phyloP scores from a whole-genome alignment of 1,284 basidiomycete species.

The Apiotrichum montevideense region DNA sequence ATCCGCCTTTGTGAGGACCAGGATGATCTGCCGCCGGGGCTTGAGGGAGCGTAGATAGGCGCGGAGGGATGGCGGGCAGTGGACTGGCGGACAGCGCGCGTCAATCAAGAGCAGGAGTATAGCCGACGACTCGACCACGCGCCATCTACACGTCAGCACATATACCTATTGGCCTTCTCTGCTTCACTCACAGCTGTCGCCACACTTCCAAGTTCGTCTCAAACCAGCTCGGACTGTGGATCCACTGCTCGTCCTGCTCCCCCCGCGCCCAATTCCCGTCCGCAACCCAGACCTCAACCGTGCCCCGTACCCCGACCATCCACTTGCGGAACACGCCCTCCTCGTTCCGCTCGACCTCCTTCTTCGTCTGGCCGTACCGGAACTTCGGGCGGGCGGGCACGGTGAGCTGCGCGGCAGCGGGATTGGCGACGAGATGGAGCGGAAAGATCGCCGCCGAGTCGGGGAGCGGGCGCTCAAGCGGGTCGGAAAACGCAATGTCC shows the following conservation, averaged over 20 bases:
- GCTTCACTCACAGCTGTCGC: conserved; percentile 61
- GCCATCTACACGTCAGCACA: conserved; percentile 57
- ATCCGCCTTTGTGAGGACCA: conserved; percentile 80
- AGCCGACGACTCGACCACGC: conserved; percentile 76
- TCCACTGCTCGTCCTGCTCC: conserved; percentile 49
- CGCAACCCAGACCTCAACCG: conserved; percentile 55
- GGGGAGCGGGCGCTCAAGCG: conserved; percentile 59
- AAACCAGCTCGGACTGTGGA: conserved; percentile 57
- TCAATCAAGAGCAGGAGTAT: conserved; percentile 80
- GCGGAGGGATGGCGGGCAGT: conserved; percentile 53
- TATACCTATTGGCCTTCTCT: not conserved
- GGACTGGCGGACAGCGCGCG: conserved; percentile 68
- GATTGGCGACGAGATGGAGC: conserved; percentile 24
- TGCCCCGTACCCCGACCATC: conserved; percentile 58
- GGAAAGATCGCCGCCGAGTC: conserved; percentile 50
- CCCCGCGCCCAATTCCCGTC: conserved; percentile 10
- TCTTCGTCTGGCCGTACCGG: conserved; percentile 72
- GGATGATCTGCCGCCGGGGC: conserved; percentile 57
- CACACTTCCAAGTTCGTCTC: conserved; percentile 88
- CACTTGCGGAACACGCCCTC: conserved; percentile 70
- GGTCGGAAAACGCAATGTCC: conserved; percentile 52
- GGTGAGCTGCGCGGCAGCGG: conserved; percentile 26
- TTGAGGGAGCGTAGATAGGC: conserved; percentile 48
- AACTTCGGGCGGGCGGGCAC: conserved; percentile 75
- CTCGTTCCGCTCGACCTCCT: conserved; percentile 79